Conservation (phyloP, 2,329 filamentous ascomycete genomes). For the Stachybotrys echinatus region DNA sequence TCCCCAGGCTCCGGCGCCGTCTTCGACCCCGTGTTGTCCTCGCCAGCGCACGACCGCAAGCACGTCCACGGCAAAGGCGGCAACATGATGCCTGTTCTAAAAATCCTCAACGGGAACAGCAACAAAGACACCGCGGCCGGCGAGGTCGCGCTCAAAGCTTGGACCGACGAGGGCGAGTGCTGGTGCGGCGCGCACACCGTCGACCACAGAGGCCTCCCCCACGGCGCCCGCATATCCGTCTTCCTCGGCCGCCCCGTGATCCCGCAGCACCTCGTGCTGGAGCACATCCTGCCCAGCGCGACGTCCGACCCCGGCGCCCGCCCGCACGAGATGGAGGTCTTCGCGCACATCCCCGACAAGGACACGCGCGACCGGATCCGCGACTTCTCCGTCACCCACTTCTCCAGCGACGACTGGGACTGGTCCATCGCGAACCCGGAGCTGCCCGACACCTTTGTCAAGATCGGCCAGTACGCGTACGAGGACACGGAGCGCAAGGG, state of each 20-base stretch:
- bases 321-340: slow-evolving; percentile 66
- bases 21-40: slow-evolving; percentile 56
- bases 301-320: slow-evolving; percentile 57
- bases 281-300: slow-evolving; percentile 61
- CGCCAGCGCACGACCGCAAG: slow-evolving; percentile 44
- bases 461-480: slow-evolving; percentile 53
- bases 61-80: neutral
- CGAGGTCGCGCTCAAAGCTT: slow-evolving; percentile 53
- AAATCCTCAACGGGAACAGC: neutral
- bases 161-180: slow-evolving; percentile 79
- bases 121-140: slow-evolving; percentile 7
- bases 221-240: slow-evolving; percentile 62
- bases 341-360: slow-evolving; percentile 51
- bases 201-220: slow-evolving; percentile 35
- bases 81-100: neutral
- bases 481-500: slow-evolving; percentile 36
- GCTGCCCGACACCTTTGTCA: slow-evolving; percentile 40
- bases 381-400: slow-evolving; percentile 38
- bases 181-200: slow-evolving; percentile 64
- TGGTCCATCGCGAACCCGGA: slow-evolving; percentile 22
- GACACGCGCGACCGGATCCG: slow-evolving; percentile 31
- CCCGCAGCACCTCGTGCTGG: slow-evolving; percentile 65
- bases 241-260: slow-evolving; percentile 52
- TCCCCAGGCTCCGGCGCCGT: slow-evolving; percentile 58
- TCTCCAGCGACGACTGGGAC: slow-evolving; percentile 23